Percentiles rank a stretch among this genome's conserved stretches.
Evolutionary conservation across 192 early-diverging fungal species (phyloP).

Genomic region (Coemansia sp.): DNA sequence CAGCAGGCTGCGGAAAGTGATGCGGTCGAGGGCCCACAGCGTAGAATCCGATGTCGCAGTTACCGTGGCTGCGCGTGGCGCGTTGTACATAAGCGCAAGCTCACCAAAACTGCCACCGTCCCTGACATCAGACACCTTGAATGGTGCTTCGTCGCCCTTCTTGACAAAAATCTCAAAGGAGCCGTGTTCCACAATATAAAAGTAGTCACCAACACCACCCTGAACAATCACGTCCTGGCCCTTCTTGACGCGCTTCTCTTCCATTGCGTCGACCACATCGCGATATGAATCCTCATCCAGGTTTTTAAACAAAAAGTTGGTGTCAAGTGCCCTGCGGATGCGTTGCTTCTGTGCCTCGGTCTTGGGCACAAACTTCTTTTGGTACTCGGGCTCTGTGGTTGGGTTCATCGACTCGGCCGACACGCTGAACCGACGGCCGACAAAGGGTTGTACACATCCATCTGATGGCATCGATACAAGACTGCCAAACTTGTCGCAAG

Average conservation of each 20-base stretch:
- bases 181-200: conserved; percentile 96
- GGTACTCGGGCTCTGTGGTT: conserved; percentile 70
- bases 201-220: conserved; percentile 95
- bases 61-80: conserved; percentile 96
- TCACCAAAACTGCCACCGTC: conserved; percentile 95
- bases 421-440: conserved; percentile 90
- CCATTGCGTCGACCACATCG: conserved; percentile 96
- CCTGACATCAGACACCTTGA: conserved; percentile 77
- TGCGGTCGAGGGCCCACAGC: conserved; percentile 96
- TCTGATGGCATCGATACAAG: conserved; percentile 56
- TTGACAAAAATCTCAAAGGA: conserved; percentile 87
- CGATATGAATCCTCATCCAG: conserved; percentile 94
- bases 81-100: conserved; percentile 99
- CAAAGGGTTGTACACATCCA: conserved; percentile 68
- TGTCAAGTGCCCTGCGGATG: conserved; percentile 76
- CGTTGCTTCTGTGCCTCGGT: conserved; percentile 78
- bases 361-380: conserved; percentile 87
- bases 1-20: conserved; percentile 94
- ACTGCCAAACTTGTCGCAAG: conserved; percentile 60
- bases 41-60: conserved; percentile 77
- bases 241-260: conserved; percentile 72
- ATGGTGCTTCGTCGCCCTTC: conserved; percentile 60
- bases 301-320: conserved; percentile 91
- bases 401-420: conserved; percentile 97
- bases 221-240: conserved; percentile 86